phyloP scores from a whole-genome alignment of 1,284 basidiomycete genomes.

The Testicularia cyperi region DNA sequence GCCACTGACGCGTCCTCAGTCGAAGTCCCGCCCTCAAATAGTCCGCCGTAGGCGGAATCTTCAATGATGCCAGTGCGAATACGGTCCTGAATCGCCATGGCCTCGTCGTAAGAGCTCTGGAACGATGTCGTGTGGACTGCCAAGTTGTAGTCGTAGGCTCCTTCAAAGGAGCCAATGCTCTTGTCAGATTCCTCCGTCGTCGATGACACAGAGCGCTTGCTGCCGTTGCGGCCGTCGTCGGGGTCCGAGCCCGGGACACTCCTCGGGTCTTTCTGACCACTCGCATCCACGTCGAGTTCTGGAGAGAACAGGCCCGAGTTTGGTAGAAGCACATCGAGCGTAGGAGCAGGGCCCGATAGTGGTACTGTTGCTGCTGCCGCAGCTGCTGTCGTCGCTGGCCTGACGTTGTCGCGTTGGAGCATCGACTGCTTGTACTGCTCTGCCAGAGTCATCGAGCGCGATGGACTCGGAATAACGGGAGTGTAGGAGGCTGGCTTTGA shows the following conservation, averaged over 20 bases:
- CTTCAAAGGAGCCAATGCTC: slow-evolving; percentile 2
- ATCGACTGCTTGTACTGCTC: slow-evolving; percentile 30
- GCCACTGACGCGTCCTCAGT: too few relatives aligned
- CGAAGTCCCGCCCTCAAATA: slow-evolving; percentile 5
- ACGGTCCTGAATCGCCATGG: slow-evolving; percentile 13
- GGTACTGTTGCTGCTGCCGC: background rate
- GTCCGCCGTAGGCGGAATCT: slow-evolving; percentile 11
- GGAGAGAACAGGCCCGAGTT: slow-evolving; percentile 24
- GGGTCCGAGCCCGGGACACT: too few relatives aligned
- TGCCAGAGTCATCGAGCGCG: slow-evolving; percentile 11
- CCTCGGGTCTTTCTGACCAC: too few relatives aligned
- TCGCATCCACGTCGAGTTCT: too few relatives aligned
- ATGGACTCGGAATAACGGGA: too few relatives aligned
- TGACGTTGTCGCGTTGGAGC: slow-evolving; percentile 17
- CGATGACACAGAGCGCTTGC: background rate
- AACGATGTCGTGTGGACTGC: slow-evolving; percentile 1
- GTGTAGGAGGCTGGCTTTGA: too few relatives aligned
- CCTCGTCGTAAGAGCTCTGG: slow-evolving; percentile 15
- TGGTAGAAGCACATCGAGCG: slow-evolving; percentile 31
- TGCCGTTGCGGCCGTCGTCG: background rate
- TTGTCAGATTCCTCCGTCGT: background rate
- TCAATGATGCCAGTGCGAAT: slow-evolving; percentile 1
- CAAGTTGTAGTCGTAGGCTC: background rate
- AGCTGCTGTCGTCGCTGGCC: slow-evolving; percentile 4
- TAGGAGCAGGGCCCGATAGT: slow-evolving; percentile 13